Percentiles rank a stretch among this genome's conserved stretches.
These are phyloP conservation scores for Ottelia alismoides DNA, from an alignment of 106 monocot genomes.

Conservation along the genomic window DNA sequence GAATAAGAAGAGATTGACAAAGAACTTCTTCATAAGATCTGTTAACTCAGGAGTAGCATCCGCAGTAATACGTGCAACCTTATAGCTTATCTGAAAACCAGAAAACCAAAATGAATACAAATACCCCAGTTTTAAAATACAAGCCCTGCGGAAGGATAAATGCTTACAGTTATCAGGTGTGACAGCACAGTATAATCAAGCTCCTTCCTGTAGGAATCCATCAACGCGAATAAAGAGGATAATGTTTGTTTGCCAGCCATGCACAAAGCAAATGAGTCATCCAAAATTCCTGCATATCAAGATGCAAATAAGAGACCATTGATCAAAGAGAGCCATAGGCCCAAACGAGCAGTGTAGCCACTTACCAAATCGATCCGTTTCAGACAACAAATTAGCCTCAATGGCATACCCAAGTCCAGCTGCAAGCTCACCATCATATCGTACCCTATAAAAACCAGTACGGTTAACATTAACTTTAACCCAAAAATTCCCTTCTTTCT, in stretches of 20 bases:
- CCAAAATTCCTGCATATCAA: constrained; percentile 56
- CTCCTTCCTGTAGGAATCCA: constrained; percentile 67
- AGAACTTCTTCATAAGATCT: constrained; percentile 39
- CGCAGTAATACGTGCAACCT: constrained; percentile 30
- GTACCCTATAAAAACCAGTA: constrained; percentile 92
- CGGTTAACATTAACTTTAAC: constrained; percentile 85
- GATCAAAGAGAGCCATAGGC: too few relatives aligned
- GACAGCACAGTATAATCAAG: constrained; percentile 74
- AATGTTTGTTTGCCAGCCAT: constrained; percentile 67
- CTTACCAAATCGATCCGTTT: constrained; percentile 82
- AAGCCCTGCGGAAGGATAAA: neutral
- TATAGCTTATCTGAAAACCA: constrained; percentile 45
- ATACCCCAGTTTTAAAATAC: neutral
- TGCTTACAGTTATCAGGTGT: constrained; percentile 47
- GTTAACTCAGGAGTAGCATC: constrained; percentile 69
- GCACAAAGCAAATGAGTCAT: constrained; percentile 73
- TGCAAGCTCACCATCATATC: constrained; percentile 76
- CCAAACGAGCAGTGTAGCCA: neutral
- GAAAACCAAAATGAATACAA: neutral
- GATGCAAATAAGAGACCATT: too few relatives aligned
- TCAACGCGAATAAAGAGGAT: constrained; percentile 61
- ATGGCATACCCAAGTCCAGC: constrained; percentile 60
- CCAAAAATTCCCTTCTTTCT: constrained; percentile 31
- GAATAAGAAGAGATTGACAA: constrained; percentile 50
- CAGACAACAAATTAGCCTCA: constrained; percentile 50